phyloP scores from a whole-genome alignment of 352 stramenopile genomes.

The Hyaloperonospora brassicae region DNA sequence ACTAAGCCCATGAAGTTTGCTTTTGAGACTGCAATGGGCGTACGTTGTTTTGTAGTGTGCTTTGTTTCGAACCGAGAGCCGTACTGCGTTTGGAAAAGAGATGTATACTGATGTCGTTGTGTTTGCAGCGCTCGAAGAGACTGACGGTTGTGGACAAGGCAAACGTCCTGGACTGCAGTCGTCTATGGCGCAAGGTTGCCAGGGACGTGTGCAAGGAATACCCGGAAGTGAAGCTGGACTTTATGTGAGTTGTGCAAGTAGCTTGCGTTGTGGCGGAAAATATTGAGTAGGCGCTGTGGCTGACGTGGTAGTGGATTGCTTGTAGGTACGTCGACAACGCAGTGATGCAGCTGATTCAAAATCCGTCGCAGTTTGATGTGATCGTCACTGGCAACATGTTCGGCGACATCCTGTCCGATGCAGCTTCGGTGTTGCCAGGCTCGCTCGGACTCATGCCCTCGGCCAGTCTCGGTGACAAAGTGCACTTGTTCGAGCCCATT shows the following conservation, averaged over 20 bases:
- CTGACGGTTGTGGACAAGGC: constrained; percentile 98
- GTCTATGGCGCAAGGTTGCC: constrained; percentile 88
- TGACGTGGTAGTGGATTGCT: neutral
- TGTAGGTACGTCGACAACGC: constrained; percentile 98
- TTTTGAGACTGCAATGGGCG: constrained; percentile 73
- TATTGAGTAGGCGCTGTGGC: neutral
- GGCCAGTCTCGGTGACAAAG: constrained; percentile 88
- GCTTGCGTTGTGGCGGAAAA: neutral
- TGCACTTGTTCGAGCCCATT: constrained; percentile 96
- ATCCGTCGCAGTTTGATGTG: constrained; percentile 98
- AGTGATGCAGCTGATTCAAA: constrained; percentile 98
- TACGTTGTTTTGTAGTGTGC: constrained; percentile 21
- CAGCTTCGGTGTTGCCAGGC: constrained; percentile 95
- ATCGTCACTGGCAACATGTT: constrained; percentile 99
- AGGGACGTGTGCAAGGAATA: constrained; percentile 88
- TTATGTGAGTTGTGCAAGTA: constrained; percentile 68
- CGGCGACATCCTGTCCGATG: constrained; percentile 97
- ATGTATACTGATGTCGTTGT: neutral
- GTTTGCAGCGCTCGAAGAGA: constrained; percentile 85
- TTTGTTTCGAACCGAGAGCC: neutral
- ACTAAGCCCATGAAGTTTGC: constrained; percentile 78
- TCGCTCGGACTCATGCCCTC: constrained; percentile 97
- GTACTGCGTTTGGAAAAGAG: neutral
- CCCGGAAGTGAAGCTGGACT: constrained; percentile 90
- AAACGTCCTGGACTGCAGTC: constrained; percentile 96